Conservation (phyloP, 1,284 basidiomycete genomes). For the Cutaneotrichosporon spelunceum region DNA sequence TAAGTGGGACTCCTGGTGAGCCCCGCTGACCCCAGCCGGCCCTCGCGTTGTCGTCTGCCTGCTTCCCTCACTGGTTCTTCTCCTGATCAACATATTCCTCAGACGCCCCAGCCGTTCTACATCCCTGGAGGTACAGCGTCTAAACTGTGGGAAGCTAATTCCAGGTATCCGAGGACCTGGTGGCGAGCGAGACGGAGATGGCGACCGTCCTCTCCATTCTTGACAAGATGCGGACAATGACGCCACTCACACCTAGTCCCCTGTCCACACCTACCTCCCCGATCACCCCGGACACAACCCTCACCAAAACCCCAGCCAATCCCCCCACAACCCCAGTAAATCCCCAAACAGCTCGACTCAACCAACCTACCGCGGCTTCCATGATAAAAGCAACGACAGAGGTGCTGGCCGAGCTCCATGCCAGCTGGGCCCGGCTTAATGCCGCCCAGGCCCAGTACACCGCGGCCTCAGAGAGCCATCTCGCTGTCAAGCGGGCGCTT, state of each 20-base stretch:
- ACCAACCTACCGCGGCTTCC: too few species aligned
- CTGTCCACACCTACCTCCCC: background rate
- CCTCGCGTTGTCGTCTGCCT: background rate
- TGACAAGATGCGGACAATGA: background rate
- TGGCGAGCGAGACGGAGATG: background rate
- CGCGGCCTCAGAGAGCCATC: background rate
- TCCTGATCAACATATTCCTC: background rate
- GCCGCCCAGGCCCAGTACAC: background rate
- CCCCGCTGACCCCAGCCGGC: background rate
- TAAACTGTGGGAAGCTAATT: background rate
- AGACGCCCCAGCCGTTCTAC: background rate
- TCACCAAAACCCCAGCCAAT: background rate
- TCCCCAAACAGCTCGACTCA: too few species aligned
- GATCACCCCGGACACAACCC: background rate
- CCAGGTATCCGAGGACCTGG: background rate
- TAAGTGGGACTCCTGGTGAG: background rate
- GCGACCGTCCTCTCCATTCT: background rate
- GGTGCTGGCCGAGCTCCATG: background rate
- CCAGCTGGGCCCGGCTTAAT: background rate
- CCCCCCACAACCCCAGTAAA: background rate
- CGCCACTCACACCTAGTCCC: background rate
- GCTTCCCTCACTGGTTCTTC: background rate
- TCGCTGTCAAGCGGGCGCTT: background rate
- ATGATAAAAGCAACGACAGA: background rate
- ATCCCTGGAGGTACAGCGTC: background rate